Base-by-base conservation (phyloP, 352 stramenopile species). In the Pythium volutum region DNA sequence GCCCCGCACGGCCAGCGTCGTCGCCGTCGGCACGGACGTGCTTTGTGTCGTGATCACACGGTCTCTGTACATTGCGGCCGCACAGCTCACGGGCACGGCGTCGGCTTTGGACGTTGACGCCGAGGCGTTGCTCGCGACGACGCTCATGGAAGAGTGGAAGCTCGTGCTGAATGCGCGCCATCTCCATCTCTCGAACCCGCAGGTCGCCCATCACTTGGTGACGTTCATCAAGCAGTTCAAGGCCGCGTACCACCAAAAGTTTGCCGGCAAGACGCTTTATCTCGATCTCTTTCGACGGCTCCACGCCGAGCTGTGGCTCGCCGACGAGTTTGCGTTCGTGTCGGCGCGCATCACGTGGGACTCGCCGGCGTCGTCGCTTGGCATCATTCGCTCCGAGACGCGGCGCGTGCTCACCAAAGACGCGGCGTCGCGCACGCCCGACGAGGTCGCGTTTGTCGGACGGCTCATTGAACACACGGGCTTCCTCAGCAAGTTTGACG, bases 191-290 rank as follows among this genome's bases (percentile, higher is more conserved):
- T 79, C 79, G 5, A 93, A 93, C 41, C 81, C 84, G 3, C 58
- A 75, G 7, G 81, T 93, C 2, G 75, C 83, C 8, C 74, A 80
- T 23, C 71, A 89, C 68, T 67, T 93, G 15, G 73, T 87, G 47
- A 86, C 67, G 3, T 89, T 91, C 66, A 84, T 93, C 20, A 78
- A 85, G 55, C 77, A 85, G 57, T 93, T 93, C 51, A 89, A 93
- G 51, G 71, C 75, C 6, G 76, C 79, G 2, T 89, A 91, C 58
- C 82, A 81, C 47, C 75, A 89, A 34, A 90, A 90, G 46, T 89
- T 91, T 51, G 75, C 77, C 33, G 84, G 84, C 16, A 87, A 87
- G 64, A 91, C 78, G 4, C 55, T 89, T 26, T 93, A 91, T 54
- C 64, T 88, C 11, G 77, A 91, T 39, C 64, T 93, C 9, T 73